A percentile compares a stretch with the other conserved stretches of the same genome.
phyloP scores from a whole-genome alignment of 495 filamentous ascomycete species.

The Rhypophila decipiens region DNA sequence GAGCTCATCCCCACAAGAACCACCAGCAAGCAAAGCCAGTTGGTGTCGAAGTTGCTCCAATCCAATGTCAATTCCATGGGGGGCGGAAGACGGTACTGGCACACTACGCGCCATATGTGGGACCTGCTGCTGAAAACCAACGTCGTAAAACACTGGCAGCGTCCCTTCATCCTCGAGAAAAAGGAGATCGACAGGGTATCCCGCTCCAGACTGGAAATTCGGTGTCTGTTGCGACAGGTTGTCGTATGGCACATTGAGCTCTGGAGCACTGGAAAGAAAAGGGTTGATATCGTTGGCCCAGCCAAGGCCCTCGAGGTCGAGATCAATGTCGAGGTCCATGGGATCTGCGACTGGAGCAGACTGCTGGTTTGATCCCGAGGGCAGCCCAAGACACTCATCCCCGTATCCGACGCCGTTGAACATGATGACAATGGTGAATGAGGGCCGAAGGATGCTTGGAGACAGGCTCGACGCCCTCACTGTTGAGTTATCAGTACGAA shows the following conservation, averaged over 20 bases:
- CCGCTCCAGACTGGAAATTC: neutral
- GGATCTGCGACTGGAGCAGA: neutral
- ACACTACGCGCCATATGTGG: neutral
- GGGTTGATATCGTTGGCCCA: slow-evolving; percentile 16
- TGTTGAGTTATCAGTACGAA: neutral
- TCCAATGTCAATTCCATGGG: slow-evolving; percentile 2
- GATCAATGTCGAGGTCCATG: slow-evolving; percentile 15
- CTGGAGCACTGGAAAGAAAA: neutral
- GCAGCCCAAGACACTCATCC: no score
- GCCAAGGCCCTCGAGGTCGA: slow-evolving; percentile 7
- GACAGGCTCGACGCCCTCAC: neutral
- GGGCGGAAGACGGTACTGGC: neutral
- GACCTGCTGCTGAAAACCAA: neutral
- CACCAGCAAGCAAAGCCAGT: slow-evolving; percentile 18
- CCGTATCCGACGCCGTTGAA: neutral
- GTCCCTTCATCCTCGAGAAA: slow-evolving; percentile 22
- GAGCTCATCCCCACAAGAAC: slow-evolving; percentile 23
- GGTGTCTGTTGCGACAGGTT: neutral
- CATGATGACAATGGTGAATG: neutral
- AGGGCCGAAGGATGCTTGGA: neutral
- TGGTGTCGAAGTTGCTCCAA: slow-evolving; percentile 18
- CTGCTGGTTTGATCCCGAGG: no score
- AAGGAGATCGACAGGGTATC: slow-evolving; percentile 12
- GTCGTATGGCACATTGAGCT: no score
- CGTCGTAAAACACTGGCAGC: slow-evolving; percentile 1